These are phyloP conservation scores for Fusarium robinianum DNA, from an alignment of 2,329 filamentous ascomycete species.

Conservation along the genomic window DNA sequence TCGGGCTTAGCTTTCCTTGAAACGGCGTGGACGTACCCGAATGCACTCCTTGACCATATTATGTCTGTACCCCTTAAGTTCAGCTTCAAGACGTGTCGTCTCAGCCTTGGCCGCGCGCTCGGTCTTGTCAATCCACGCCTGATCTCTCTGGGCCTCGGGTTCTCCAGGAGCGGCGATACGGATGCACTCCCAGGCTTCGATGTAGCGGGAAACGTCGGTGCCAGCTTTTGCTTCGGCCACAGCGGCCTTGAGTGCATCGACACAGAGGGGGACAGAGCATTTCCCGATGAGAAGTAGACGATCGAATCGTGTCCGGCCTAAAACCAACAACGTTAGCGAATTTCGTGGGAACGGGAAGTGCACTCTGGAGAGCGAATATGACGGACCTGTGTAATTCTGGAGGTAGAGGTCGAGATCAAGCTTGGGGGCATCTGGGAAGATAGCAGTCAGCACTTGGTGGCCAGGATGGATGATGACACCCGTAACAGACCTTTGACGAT, in stretches of 20 bases:
- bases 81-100: slow-evolving; percentile 75
- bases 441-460: slow-evolving; percentile 17
- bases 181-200: slow-evolving; percentile 68
- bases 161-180: slow-evolving; percentile 67
- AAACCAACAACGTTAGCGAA: slow-evolving; percentile 12
- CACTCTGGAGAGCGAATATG: background rate
- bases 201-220: slow-evolving; percentile 73
- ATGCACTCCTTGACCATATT: slow-evolving; percentile 98
- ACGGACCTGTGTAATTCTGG: slow-evolving; percentile 79
- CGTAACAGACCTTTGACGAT: slow-evolving; percentile 53
- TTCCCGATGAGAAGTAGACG: slow-evolving; percentile 82
- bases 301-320: slow-evolving; percentile 79
- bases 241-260: slow-evolving; percentile 81
- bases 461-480: background rate
- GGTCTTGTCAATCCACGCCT: slow-evolving; percentile 73
- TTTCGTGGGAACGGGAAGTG: background rate
- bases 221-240: slow-evolving; percentile 76
- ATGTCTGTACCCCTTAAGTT: slow-evolving; percentile 92
- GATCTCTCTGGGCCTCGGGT: slow-evolving; percentile 68
- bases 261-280: slow-evolving; percentile 73
- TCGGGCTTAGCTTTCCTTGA: background rate
- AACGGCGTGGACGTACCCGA: slow-evolving; percentile 55
- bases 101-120: slow-evolving; percentile 70
- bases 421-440: slow-evolving; percentile 70
- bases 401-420: slow-evolving; percentile 92